Base-by-base conservation (phyloP, 2,329 filamentous ascomycete species). In the Purpureocillium lavendulum region DNA sequence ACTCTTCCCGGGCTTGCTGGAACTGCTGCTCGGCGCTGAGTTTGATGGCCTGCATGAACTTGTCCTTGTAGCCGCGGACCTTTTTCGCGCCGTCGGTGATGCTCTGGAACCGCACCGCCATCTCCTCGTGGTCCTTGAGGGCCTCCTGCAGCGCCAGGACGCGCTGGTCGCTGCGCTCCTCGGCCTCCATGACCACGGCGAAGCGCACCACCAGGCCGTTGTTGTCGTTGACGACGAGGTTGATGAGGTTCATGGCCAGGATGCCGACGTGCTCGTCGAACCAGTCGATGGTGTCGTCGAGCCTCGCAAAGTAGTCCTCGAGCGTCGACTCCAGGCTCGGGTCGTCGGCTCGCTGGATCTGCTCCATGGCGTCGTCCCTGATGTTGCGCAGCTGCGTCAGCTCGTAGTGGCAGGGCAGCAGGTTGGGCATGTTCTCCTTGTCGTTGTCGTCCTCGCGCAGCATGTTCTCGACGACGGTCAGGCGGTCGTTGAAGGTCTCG, bases 181-280 rank as follows among this genome's bases (percentile, higher is more conserved):
- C 92, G 26, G 89, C 88, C 58, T 94, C 85, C 46, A 98, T 89
- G 40, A 98, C 81, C 44, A 97, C 74, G 9, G 90, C 92, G 46
- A 98, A 75, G 33, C 92, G 79, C 35, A 97, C 92, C 11, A 98
- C 86, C 55, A 97, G 73, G 29, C 87, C 84, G 48, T 86, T 83
- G 56, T 96, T 95, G 45, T 89, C 89, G 31, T 81, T 75, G 51
- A 92, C 81, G 17, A 98, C 81, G 29, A 97, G 71, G 45, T 82
- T 83, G 51, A 98, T 92, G 42, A 98, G 69, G 55, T 92, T 95
- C 62, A 94, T 77, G 46, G 89, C 94, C 35, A 94, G 80, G 16
- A 84, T 76, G 7, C 87, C 89, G 42, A 98, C 77, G 62, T 97
- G 89, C 58, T 94, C 88, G 64, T 98, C 90, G 56, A 98, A 98